Evolutionary conservation across 2,329 filamentous ascomycete genomes (phyloP), one percentile per base, ranked within the genome.

Genomic region (Exophiala bonariae): DNA sequence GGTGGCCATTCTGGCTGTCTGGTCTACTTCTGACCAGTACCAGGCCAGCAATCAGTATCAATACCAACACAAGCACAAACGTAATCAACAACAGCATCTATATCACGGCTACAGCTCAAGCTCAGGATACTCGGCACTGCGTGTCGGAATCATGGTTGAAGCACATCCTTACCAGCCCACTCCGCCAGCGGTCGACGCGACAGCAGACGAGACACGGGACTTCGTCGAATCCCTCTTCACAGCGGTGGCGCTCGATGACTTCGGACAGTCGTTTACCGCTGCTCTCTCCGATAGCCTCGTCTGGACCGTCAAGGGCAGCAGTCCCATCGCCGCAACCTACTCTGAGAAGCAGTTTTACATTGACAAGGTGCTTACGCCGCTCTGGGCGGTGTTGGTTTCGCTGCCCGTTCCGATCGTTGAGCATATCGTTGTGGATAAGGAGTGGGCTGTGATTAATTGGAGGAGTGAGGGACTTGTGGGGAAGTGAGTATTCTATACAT

Each of bases 211-310:
- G 11, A 50, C 47, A 14, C 41, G 47, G 7, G 31, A 41, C 8
- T 53, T 53, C 38, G 17, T 53, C 42, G 47, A 53, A 28, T 43
- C 38, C 3, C 46, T 53, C 23, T 53, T 50, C 47, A 40, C 47
- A 20, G 42, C 37, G n/a, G 38, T 50, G 2, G 46, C 47, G 19
- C 46, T 52, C 9, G 46, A 52, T 41, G 46, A 52, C 33, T 52
- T 49, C 32, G 50, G 41, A 5, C 20, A 30, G n/a, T 45, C 47
- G 11, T 53, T 53, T 34, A 33, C 46, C 14, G 31, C 31, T 3
- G 47, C 42, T 3, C 46, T 53, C 3, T 34, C 46, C 10, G 47
- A 50, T 31, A 38, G 47, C 32, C 47, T 50, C 9, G 36, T 49
- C 37, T 50, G 50, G 46, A 50, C 47, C 6, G 42, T 43, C n/a